Evolutionary conservation across 257 asterid species (phyloP).

Genomic region (Salvia miltiorrhiza): DNA sequence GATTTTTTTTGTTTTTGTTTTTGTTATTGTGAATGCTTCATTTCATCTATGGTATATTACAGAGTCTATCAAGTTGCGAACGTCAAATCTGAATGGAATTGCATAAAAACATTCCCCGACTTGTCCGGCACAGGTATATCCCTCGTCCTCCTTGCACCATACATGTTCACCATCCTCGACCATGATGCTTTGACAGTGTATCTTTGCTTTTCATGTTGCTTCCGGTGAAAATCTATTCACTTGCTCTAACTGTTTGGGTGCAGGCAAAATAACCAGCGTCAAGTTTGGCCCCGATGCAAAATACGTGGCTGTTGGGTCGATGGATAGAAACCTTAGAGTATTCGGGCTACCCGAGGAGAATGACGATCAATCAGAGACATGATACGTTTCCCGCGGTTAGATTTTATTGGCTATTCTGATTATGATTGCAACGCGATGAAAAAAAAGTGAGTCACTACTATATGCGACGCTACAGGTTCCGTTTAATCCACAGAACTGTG

Average conservation of each 20-base stretch:
- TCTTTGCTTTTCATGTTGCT: not conserved
- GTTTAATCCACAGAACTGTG: slow-evolving; percentile 15
- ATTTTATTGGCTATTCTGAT: not conserved
- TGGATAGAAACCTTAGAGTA: slow-evolving; percentile 90
- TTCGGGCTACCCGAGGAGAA: slow-evolving; percentile 77
- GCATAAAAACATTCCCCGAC: slow-evolving; percentile 89
- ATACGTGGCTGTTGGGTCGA: slow-evolving; percentile 90
- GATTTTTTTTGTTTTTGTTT: not conserved
- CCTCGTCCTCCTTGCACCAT: slow-evolving; percentile 1
- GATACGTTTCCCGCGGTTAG: slow-evolving; percentile 16
- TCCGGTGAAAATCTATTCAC: not conserved
- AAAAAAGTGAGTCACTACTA: not conserved
- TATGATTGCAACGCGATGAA: not conserved
- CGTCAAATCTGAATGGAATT: slow-evolving; percentile 89
- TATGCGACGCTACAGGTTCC: not conserved
- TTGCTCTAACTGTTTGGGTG: slow-evolving; percentile 16
- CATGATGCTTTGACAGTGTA: not conserved
- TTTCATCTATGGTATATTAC: slow-evolving; percentile 23
- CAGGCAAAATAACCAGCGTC: slow-evolving; percentile 74
- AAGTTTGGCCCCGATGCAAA: slow-evolving; percentile 90
- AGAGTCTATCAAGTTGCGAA: slow-evolving; percentile 85
- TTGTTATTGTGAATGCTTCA: slow-evolving; percentile 3
- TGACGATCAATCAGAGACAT: slow-evolving; percentile 47
- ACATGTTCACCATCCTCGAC: slow-evolving; percentile 5
- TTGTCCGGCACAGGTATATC: slow-evolving; percentile 90